Conservation (phyloP, 768 basidiomycete species). For the Naematelia encephala region DNA sequence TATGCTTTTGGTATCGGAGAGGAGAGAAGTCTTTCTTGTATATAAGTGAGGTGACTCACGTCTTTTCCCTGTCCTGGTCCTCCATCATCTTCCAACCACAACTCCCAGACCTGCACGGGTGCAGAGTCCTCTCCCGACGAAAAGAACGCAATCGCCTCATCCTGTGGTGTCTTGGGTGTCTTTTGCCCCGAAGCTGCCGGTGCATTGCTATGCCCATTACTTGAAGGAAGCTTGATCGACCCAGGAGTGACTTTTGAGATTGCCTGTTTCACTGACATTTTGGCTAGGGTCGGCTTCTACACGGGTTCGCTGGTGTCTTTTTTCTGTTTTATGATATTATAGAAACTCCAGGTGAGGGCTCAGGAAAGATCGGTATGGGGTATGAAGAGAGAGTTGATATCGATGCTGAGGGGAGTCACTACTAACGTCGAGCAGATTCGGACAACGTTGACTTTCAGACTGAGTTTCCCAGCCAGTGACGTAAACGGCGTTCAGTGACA, state of each 20-base stretch:
- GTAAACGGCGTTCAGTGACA: background rate
- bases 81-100: constrained; percentile 82
- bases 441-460: background rate
- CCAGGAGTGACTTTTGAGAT: background rate
- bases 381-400: background rate
- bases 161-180: constrained; percentile 84
- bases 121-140: constrained; percentile 58
- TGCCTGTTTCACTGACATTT: background rate
- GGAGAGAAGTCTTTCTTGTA: background rate
- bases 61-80: constrained; percentile 80
- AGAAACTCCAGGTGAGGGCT: too few relatives aligned
- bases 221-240: background rate
- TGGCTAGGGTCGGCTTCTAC: too few relatives aligned
- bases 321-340: background rate
- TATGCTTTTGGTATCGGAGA: background rate
- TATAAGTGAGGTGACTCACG: too few relatives aligned
- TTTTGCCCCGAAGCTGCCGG: background rate
- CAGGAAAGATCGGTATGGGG: background rate
- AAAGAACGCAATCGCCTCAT: constrained; percentile 88
- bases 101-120: constrained; percentile 72
- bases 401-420: too few relatives aligned
- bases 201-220: background rate
- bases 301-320: too few relatives aligned
- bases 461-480: background rate
- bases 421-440: too few relatives aligned